Evolutionary conservation across 1,139 yeast genomes (phyloP).

Genomic region (Candida neerlandica): DNA sequence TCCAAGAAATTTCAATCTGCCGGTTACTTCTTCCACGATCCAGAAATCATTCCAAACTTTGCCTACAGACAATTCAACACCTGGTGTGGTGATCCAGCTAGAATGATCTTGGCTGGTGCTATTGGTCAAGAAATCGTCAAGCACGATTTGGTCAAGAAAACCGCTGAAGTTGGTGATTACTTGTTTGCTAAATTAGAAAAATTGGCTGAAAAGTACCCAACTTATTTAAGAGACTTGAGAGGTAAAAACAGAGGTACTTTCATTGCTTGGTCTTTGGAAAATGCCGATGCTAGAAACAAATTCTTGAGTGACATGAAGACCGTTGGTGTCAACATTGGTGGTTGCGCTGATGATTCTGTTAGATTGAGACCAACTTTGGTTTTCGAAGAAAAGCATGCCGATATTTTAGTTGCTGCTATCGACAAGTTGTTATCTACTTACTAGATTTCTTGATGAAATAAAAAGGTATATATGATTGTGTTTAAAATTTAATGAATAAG

Average conservation of each 20-base stretch:
- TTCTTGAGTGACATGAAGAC: constrained; percentile 59
- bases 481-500: not conserved
- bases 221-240: constrained; percentile 56
- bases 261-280: constrained; percentile 72
- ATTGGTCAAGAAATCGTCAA: constrained; percentile 65
- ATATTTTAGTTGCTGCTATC: constrained; percentile 54
- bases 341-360: constrained; percentile 73
- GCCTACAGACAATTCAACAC: constrained; percentile 88
- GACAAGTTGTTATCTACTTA: constrained; percentile 49
- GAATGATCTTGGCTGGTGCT: constrained; percentile 71
- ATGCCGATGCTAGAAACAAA: constrained; percentile 56
- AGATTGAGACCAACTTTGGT: constrained; percentile 78
- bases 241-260: constrained; percentile 78
- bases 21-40: constrained; percentile 76
- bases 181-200: constrained; percentile 54
- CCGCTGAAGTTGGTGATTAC: constrained; percentile 65
- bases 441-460: constrained; percentile 15
- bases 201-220: constrained; percentile 56
- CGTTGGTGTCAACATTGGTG: constrained; percentile 76
- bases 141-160: constrained; percentile 57
- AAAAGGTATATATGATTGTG: not conserved
- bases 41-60: constrained; percentile 66
- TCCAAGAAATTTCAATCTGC: constrained; percentile 87
- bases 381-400: constrained; percentile 77
- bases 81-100: constrained; percentile 90